Conservation (phyloP, 202 grass and related monocot genomes). For the Miscanthus sacchariflorus region DNA sequence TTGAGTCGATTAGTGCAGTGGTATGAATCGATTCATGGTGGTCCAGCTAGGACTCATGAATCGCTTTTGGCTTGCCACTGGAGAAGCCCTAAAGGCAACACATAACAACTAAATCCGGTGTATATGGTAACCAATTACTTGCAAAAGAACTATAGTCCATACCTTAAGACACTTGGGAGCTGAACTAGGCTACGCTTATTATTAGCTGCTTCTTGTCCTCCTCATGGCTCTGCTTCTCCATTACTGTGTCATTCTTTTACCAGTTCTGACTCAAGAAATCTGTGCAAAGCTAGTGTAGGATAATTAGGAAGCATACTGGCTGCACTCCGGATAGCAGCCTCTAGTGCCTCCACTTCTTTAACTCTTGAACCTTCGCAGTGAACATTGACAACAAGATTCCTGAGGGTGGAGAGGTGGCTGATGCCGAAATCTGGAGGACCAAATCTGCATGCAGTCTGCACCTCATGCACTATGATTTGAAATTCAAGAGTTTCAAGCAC, state of each 20-base stretch:
- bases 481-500: conserved; percentile 46
- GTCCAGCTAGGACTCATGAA: too few relatives aligned
- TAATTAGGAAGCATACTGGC: conserved; percentile 36
- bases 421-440: conserved; percentile 34
- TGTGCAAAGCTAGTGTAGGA: conserved; percentile 17
- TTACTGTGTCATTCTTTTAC: conserved; percentile 1
- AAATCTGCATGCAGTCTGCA: not conserved
- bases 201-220: not conserved
- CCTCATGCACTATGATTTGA: conserved; percentile 26
- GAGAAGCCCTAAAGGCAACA: not conserved
- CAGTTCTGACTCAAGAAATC: conserved; percentile 45
- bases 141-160: not conserved
- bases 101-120: not conserved
- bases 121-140: not conserved
- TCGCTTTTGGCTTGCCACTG: too few relatives aligned
- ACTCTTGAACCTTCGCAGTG: conserved; percentile 30
- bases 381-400: conserved; percentile 14
- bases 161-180: not conserved
- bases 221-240: not conserved
- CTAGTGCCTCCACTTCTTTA: conserved; percentile 42
- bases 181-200: not conserved
- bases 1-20: too few relatives aligned
- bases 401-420: conserved; percentile 29
- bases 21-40: too few relatives aligned
- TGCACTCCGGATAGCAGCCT: conserved; percentile 27